Evolutionary conservation across 2,329 filamentous ascomycete genomes (phyloP), one percentile per base, ranked within the genome.

Genomic region (Alternaria sp.): DNA sequence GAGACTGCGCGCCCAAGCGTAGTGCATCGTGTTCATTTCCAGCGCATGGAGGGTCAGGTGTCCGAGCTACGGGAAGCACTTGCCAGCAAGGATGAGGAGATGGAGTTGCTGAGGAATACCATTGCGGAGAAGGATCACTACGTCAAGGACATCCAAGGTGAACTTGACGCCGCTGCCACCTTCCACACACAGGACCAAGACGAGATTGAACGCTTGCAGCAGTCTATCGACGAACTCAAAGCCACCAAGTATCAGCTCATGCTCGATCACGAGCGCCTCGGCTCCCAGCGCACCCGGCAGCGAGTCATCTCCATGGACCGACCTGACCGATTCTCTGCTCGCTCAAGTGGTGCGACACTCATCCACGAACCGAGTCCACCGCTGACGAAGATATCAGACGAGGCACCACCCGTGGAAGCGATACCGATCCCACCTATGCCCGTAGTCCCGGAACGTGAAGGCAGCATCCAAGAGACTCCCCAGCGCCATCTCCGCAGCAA

Each of bases 21-120:
- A 1, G 74, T 78, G 5, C 76, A 79, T 53, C 72, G 70, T 26
- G 76, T 73, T 25, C 77, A 78, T 26, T 77, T 77, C 30, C 75
- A 77, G 55, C 67, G 75, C 9, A 71, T 78, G 74, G 76, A 78
- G 58, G 71, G 70, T 3, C 70, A 78, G 21, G 58, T 78, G 4
- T 72, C 71, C 25, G 76, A 78, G 26, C 64, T 65, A 20, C 70
- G 66, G 21, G 64, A 73, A 21, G 58, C 62, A 4, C 64, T 77
- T 2, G 60, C 47, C 8, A 60, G 26, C 21, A 77, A 74, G 44
- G 66, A 73, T 3, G 64, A 68, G 6, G 73, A 78, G 45, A 64
- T 78, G 12, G 53, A 65, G 23, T 50, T 59, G 3, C 46, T 78
- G 4, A 65, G 64, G 55, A 62, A 59, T 5, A 65, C 45, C 6